phyloP scores from a whole-genome alignment of 2,329 filamentous ascomycete species.

The Penicillium brasilianum region DNA sequence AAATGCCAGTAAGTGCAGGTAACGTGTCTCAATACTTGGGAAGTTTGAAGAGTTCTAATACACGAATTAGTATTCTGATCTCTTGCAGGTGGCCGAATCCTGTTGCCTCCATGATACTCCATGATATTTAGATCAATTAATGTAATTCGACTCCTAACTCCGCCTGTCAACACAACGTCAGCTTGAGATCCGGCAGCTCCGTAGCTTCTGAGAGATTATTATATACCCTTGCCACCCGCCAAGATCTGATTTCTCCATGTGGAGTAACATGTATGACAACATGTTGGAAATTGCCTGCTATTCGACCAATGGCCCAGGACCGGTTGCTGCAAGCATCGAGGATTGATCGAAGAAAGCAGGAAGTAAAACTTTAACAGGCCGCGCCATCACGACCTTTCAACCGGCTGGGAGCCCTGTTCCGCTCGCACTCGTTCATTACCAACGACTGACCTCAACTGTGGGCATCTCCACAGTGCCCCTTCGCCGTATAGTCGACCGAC shows the following conservation, averaged over 20 bases:
- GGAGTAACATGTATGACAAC: slow-evolving; percentile 10
- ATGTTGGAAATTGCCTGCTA: neutral
- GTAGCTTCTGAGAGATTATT: neutral
- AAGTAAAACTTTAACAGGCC: neutral
- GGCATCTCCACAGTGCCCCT: neutral
- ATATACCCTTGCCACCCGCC: neutral
- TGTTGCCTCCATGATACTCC: neutral
- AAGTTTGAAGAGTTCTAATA: neutral
- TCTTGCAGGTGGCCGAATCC: neutral
- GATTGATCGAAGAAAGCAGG: neutral
- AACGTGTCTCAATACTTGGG: no score
- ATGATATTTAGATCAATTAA: neutral
- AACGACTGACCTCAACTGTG: slow-evolving; percentile 15
- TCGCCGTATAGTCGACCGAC: neutral
- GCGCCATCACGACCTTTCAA: neutral
- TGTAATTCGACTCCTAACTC: neutral
- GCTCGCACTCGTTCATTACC: slow-evolving; percentile 6
- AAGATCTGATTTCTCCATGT: neutral
- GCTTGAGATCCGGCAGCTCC: neutral
- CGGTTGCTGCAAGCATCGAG: slow-evolving; percentile 1
- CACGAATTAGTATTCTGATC: neutral
- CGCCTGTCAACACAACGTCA: slow-evolving; percentile 1
- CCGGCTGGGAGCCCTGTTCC: slow-evolving; percentile 14
- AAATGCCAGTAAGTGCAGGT: neutral
- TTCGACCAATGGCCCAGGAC: slow-evolving; percentile 1